Percentiles rank a stretch among this genome's conserved stretches.
Evolutionary conservation across 208 protist genomes (phyloP).

Genomic region (Leishmania gerbilli): DNA sequence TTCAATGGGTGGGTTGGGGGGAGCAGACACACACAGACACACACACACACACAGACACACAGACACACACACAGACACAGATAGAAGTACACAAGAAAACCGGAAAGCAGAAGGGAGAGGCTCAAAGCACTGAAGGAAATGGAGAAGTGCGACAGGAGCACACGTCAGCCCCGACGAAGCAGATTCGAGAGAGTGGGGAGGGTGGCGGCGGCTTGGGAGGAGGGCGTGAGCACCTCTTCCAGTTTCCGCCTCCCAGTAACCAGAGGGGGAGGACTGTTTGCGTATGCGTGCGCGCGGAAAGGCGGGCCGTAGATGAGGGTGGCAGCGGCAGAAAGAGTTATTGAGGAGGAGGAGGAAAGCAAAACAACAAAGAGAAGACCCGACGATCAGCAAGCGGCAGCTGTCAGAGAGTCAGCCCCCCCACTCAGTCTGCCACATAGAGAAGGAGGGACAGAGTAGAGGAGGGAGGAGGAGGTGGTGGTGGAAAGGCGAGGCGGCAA

Average conservation of each 20-base stretch:
- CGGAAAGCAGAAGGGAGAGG: background rate
- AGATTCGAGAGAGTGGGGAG: background rate
- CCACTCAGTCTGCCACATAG: background rate
- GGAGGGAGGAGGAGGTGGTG: background rate
- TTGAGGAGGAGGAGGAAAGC: background rate
- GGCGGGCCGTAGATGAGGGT: background rate
- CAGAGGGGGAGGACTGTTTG: background rate
- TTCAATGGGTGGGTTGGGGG: background rate
- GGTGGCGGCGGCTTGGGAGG: background rate
- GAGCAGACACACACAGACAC: background rate
- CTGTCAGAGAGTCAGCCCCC: background rate
- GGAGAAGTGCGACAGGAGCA: too few species aligned
- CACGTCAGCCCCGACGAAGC: too few species aligned
- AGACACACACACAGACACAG: background rate
- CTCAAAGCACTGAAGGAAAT: too few species aligned
- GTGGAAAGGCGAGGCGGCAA: too few species aligned
- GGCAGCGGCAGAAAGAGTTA: background rate
- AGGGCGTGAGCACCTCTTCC: background rate
- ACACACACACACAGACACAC: background rate
- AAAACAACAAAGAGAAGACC: background rate
- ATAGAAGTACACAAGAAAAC: background rate
- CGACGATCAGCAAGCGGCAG: background rate
- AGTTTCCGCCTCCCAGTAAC: background rate
- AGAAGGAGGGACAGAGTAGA: background rate
- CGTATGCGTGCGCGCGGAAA: background rate